Evolutionary conservation across 108 stramenopile species (phyloP).

Genomic region (Aurantiochytrium sp.): DNA sequence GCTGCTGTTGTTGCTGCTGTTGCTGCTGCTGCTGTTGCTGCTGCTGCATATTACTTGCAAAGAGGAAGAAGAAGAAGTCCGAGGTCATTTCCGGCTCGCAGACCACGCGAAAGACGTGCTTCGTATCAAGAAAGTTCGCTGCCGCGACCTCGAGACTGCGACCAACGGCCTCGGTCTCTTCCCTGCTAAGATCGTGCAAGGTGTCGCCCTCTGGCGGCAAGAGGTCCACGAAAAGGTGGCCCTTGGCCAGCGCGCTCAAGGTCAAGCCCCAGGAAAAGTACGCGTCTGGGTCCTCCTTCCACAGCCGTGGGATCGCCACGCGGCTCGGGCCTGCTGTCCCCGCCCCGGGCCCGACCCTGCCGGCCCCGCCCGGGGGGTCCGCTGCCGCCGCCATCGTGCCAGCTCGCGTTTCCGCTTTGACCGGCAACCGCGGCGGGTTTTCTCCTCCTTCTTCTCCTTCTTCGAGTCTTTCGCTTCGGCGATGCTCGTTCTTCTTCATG

Average conservation of each 20-base stretch:
- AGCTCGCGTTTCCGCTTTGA: no score
- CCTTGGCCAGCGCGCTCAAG: not conserved
- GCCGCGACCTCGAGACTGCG: not conserved
- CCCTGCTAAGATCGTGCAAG: not conserved
- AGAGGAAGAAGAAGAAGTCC: slow-evolving; percentile 5
- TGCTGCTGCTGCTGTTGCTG: not conserved
- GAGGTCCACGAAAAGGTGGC: not conserved
- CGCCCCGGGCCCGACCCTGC: not conserved
- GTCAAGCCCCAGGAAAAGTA: not conserved
- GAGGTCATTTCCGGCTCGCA: not conserved
- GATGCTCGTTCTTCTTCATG: no score
- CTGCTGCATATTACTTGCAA: not conserved
- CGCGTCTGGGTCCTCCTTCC: not conserved
- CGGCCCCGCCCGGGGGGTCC: not conserved
- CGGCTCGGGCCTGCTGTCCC: not conserved
- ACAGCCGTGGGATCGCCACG: not conserved
- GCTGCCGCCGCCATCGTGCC: not conserved
- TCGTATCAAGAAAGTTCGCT: not conserved
- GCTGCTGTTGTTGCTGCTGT: not conserved
- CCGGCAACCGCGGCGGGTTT: no score
- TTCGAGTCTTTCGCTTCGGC: no score
- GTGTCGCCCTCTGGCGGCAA: not conserved
- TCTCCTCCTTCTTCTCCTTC: no score
- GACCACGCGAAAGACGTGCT: not conserved
- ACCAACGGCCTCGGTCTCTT: not conserved